Evolutionary conservation across 2,329 filamentous ascomycete genomes (phyloP).

Genomic region (Talaromyces sp.): DNA sequence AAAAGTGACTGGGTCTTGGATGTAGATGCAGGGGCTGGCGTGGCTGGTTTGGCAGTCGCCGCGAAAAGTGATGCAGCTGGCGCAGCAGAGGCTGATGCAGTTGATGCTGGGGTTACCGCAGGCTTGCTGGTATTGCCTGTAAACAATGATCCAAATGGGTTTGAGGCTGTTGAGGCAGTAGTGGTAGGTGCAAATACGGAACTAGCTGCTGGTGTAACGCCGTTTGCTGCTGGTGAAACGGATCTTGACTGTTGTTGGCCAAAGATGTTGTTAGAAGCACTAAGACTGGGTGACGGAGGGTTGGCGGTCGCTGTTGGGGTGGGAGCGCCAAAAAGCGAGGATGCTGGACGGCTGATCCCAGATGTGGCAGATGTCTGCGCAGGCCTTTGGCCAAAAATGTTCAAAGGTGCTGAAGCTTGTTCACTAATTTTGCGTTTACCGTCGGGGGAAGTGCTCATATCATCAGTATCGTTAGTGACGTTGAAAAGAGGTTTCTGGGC

Average conservation of each 20-base stretch:
- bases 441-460: constrained; percentile 18
- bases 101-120: neutral
- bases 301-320: neutral
- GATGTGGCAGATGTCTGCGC: constrained; percentile 2
- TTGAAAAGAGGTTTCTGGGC: constrained; percentile 12
- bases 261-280: constrained; percentile 8
- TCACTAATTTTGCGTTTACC: constrained; percentile 14
- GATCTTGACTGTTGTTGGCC: constrained; percentile 8
- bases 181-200: constrained; percentile 15
- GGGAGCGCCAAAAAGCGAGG: constrained; percentile 9
- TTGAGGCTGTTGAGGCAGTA: neutral
- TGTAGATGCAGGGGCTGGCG: neutral
- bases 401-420: constrained; percentile 4
- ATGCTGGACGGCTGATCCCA: neutral
- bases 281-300: constrained; percentile 1
- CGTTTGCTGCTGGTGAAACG: constrained; percentile 4
- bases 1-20: constrained; percentile 4
- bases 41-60: neutral
- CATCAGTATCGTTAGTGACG: constrained; percentile 10
- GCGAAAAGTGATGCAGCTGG: constrained; percentile 5
- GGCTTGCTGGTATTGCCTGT: neutral
- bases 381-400: constrained; percentile 8
- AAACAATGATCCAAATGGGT: constrained; percentile 3
- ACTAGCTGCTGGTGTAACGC: constrained; percentile 10
- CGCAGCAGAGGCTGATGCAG: neutral